Evolutionary conservation across 306 rosid genomes (phyloP).

Genomic region (Prinsepia uniflora): DNA sequence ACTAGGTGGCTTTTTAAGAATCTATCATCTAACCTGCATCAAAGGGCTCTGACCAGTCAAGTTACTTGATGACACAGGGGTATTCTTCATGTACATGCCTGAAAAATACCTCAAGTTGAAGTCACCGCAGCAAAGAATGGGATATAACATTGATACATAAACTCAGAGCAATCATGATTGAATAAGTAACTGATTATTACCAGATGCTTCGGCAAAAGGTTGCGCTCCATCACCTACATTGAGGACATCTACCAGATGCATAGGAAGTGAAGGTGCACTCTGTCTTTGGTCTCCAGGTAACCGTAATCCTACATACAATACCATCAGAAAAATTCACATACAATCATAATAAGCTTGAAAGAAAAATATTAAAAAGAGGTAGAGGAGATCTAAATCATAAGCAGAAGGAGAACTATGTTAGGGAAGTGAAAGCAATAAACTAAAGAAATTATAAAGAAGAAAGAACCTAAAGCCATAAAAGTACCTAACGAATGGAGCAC

Average conservation of each 20-base stretch:
- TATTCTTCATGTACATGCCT: slow-evolving; percentile 67
- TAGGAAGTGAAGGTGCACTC: slow-evolving; percentile 64
- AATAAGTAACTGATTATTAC: slow-evolving; percentile 32
- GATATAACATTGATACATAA: slow-evolving; percentile 16
- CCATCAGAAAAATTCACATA: slow-evolving; percentile 19
- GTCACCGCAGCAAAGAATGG: slow-evolving; percentile 7
- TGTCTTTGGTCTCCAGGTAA: slow-evolving; percentile 77
- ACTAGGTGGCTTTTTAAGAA: slow-evolving; percentile 18
- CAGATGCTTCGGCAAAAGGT: slow-evolving; percentile 55
- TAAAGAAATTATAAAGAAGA: neutral
- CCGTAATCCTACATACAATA: slow-evolving; percentile 54
- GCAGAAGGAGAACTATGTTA: neutral
- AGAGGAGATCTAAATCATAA: neutral
- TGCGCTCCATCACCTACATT: slow-evolving; percentile 51
- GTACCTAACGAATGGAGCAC: neutral
- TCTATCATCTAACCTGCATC: slow-evolving; percentile 58
- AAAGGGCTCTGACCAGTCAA: slow-evolving; percentile 56
- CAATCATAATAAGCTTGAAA: slow-evolving; percentile 3
- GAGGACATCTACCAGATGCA: slow-evolving; percentile 79
- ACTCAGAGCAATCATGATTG: slow-evolving; percentile 10
- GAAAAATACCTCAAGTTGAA: slow-evolving; percentile 27
- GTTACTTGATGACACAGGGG: slow-evolving; percentile 53
- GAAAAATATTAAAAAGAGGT: neutral
- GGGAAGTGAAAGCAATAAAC: neutral
- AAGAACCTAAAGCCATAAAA: neutral